Evolutionary conservation across 495 filamentous ascomycete species (phyloP), one percentile per base, ranked within the genome.

Genomic region (Xylaria grammica): DNA sequence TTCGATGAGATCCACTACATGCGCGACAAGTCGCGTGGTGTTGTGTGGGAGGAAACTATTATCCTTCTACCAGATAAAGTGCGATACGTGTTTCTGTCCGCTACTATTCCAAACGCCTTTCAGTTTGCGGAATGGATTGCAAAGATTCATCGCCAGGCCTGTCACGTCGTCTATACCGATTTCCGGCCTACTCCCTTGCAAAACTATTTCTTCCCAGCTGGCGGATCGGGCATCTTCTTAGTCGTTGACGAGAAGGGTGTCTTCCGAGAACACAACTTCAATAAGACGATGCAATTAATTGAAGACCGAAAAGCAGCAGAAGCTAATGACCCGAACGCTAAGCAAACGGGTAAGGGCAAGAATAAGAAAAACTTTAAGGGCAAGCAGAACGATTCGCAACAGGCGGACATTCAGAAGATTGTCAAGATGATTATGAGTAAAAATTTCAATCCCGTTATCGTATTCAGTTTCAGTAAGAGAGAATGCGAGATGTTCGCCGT

Each of bases 1-100:
- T 99, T 99, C 68, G 95, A 99, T 74, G 95, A 99, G 76, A 96
- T 99, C 52, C 95, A 99, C 78, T 99, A 98, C 81, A 88, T 99
- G 90, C 85, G 95, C 68, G 95, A 99, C 79, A 92, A 93, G 71
- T 85, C 88, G 65, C 87, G 95, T 74, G 95, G 95, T 79, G 95
- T 99, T 10, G 95, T 99, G 10, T 99, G 95, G 95, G 95, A 99
- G 75, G 95, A 99, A 77, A 98, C 96, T 8, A 96, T 99, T 73
- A 99, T 99, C 72, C 81, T 99, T 26, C 81, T 99, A 10, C 95
- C 95, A 5, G 94, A 99, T 81, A 97, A 99, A 82, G 95, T 98
- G 62, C 90, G 92, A 77, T 99, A 98, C 69, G 95, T 97, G 34
- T 99, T 99, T 81, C 80, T 99, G 34, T 99, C 95, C 27, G 95